phyloP scores from a whole-genome alignment of 768 basidiomycete genomes.

The Suillus placidus region DNA sequence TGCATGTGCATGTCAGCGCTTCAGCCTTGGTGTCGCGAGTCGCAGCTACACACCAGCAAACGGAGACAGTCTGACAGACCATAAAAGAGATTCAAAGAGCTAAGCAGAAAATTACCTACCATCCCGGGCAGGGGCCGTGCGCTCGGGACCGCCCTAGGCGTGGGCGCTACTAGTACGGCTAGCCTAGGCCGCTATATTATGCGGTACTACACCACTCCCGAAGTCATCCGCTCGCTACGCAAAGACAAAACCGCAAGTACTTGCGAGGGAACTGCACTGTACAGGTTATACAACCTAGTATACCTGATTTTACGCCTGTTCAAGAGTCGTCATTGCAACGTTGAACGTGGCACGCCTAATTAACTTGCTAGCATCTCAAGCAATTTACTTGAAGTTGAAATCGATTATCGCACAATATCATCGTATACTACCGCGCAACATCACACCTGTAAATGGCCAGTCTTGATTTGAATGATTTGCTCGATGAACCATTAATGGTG shows the following conservation, averaged over 20 bases:
- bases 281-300: neutral
- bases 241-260: neutral
- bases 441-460: neutral
- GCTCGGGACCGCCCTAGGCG: neutral
- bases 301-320: neutral
- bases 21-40: neutral
- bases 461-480: slow-evolving; percentile 18
- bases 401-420: neutral
- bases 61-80: neutral
- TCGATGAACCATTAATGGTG: slow-evolving; percentile 28
- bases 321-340: neutral
- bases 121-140: neutral
- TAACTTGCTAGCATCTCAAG: neutral
- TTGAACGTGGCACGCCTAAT: neutral
- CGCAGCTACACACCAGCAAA: neutral
- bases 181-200: neutral
- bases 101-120: neutral
- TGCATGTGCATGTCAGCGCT: neutral
- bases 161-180: too few species aligned
- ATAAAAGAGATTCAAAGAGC: neutral
- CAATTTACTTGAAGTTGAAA: neutral
- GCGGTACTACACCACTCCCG: neutral
- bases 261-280: neutral
- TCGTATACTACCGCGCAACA: neutral
- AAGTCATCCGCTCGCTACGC: neutral